Evolutionary conservation across 768 basidiomycete genomes (phyloP).

Genomic region (Porpolomopsis calyptriformis): DNA sequence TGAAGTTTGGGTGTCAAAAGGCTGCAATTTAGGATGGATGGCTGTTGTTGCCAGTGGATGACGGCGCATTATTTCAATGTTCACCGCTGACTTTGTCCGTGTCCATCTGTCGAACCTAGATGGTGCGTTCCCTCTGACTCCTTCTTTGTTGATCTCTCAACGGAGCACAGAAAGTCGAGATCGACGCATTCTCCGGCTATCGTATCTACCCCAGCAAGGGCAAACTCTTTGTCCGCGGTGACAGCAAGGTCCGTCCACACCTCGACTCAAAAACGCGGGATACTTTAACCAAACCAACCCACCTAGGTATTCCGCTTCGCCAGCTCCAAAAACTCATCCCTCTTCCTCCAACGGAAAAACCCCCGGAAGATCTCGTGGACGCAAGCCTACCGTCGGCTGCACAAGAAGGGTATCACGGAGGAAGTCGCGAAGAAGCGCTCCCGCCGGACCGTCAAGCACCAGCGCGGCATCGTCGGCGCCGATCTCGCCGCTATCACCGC

Average conservation of each 20-base stretch:
- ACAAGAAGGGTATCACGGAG: slow-evolving; percentile 99
- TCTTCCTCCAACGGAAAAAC: slow-evolving; percentile 99
- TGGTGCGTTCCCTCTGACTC: background rate
- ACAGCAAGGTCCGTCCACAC: slow-evolving; percentile 69
- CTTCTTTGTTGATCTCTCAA: background rate
- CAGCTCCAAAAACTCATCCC: slow-evolving; percentile 84
- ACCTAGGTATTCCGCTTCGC: slow-evolving; percentile 89
- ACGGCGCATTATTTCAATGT: background rate
- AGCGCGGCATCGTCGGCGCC: slow-evolving; percentile 96
- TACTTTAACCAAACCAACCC: no score
- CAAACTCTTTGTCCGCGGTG: slow-evolving; percentile 88
- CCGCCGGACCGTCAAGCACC: slow-evolving; percentile 92
- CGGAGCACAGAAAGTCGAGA: slow-evolving; percentile 77
- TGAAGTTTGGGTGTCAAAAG: no score
- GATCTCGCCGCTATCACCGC: slow-evolving; percentile 87
- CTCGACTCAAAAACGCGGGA: no score
- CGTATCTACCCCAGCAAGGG: slow-evolving; percentile 98
- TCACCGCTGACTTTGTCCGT: background rate
- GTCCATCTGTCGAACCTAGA: background rate
- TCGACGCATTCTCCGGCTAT: slow-evolving; percentile 95
- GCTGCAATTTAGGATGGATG: background rate
- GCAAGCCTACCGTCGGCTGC: slow-evolving; percentile 85
- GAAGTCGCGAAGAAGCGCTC: slow-evolving; percentile 99
- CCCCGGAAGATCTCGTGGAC: slow-evolving; percentile 99
- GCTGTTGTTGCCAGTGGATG: background rate